A percentile compares a stretch with the other conserved stretches of the same genome.
Conservation (phyloP, 108 stramenopile genomes). For the Discostella stelligeroides region DNA sequence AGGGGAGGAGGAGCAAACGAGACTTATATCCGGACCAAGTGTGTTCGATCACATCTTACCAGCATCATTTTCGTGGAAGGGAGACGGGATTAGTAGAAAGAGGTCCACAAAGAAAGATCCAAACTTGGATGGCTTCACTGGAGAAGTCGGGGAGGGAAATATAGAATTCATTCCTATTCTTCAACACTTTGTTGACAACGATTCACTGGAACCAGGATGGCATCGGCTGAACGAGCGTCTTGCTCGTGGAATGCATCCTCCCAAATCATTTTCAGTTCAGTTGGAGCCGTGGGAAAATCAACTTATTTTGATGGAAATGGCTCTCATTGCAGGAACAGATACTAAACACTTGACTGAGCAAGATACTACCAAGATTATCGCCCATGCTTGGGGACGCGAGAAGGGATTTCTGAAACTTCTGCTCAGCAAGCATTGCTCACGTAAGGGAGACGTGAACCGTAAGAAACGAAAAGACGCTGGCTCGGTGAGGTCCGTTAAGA, state of each 20-base stretch:
- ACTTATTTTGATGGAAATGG: constrained; percentile 39
- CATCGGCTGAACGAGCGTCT: constrained; percentile 71
- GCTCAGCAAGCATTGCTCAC: constrained; percentile 53
- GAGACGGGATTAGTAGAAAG: constrained; percentile 2
- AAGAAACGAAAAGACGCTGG: constrained; percentile 70
- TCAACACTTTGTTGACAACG: constrained; percentile 26
- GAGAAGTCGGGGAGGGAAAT: background rate
- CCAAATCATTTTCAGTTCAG: constrained; percentile 42
- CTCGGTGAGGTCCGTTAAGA: constrained; percentile 9
- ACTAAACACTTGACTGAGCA: constrained; percentile 51
- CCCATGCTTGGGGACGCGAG: constrained; percentile 79
- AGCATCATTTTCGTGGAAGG: constrained; percentile 50
- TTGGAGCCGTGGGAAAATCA: constrained; percentile 80
- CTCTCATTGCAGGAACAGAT: constrained; percentile 47
- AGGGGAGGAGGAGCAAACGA: constrained; percentile 23
- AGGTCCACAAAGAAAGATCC: background rate
- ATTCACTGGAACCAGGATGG: constrained; percentile 58
- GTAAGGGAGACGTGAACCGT: constrained; percentile 69
- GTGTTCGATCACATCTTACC: constrained; percentile 73
- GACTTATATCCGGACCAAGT: constrained; percentile 49
- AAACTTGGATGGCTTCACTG: background rate
- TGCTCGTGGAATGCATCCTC: constrained; percentile 64
- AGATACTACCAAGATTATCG: constrained; percentile 55
- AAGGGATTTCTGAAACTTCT: constrained; percentile 59
- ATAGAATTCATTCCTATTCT: constrained; percentile 17